phyloP scores from a whole-genome alignment of 352 stramenopile species.

The Globisporangium uncinulatum region DNA sequence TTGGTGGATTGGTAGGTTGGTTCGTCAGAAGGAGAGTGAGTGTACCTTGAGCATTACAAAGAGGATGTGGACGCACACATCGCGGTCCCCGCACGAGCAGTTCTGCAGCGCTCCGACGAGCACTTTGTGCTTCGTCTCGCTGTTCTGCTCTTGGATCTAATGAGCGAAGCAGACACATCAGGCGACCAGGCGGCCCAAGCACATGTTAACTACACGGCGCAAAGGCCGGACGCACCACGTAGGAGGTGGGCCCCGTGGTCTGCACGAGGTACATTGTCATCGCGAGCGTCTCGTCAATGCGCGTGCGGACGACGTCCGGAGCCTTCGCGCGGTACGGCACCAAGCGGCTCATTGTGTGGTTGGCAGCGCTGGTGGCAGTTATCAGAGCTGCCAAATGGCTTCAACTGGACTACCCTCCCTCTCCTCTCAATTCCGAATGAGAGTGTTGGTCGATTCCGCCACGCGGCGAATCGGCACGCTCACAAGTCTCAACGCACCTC shows the following conservation, averaged over 20 bases:
- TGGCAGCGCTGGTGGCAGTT: too few species aligned
- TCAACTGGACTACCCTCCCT: slow-evolving; percentile 13
- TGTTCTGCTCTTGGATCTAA: slow-evolving; percentile 72
- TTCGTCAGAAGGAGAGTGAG: too few species aligned
- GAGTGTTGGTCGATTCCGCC: background rate
- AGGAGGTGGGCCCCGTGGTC: slow-evolving; percentile 70
- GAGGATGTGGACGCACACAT: slow-evolving; percentile 81
- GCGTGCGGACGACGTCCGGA: slow-evolving; percentile 33
- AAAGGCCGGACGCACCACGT: slow-evolving; percentile 29
- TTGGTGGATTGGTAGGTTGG: too few species aligned
- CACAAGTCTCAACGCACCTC: background rate
- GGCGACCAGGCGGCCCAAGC: too few species aligned
- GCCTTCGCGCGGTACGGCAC: slow-evolving; percentile 58
- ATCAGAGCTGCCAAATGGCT: slow-evolving; percentile 3
- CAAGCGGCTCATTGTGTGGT: slow-evolving; percentile 43
- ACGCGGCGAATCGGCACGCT: background rate
- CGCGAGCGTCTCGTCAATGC: slow-evolving; percentile 59
- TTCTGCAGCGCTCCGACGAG: slow-evolving; percentile 64
- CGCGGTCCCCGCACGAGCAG: slow-evolving; percentile 64
- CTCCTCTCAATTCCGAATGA: background rate
- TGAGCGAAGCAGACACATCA: background rate
- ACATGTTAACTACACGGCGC: too few species aligned
- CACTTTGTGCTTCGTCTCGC: slow-evolving; percentile 72
- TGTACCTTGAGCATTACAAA: slow-evolving; percentile 84
- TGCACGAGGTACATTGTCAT: slow-evolving; percentile 81